These are phyloP conservation scores for Nemania serpens DNA, from an alignment of 2,329 filamentous ascomycete genomes.

Conservation along the genomic window DNA sequence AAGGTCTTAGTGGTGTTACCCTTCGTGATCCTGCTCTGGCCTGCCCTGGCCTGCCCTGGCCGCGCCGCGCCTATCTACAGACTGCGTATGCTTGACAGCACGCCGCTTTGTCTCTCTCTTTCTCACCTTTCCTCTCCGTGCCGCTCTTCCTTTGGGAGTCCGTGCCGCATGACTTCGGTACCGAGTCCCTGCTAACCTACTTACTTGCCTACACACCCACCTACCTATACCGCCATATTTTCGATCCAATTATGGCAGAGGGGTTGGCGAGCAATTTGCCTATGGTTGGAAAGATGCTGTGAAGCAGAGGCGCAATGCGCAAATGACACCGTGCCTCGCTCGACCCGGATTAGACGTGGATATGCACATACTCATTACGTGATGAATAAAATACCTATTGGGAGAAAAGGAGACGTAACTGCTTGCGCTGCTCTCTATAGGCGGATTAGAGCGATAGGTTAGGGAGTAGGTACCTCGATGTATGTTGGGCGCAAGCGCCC, in stretches of 20 bases:
- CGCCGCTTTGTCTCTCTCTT: neutral
- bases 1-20: conserved; percentile 4
- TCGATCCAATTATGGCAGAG: conserved; percentile 17
- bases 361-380: neutral
- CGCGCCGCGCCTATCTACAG: neutral
- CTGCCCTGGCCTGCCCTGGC: conserved; percentile 1
- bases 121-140: neutral
- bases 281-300: neutral
- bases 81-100: neutral
- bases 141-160: neutral
- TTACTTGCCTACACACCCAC: too few relatives aligned
- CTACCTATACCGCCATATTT: conserved; percentile 9
- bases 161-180: conserved; percentile 21
- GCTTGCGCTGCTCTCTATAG: too few relatives aligned
- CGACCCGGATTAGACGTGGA: neutral
- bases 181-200: conserved; percentile 4
- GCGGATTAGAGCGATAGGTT: too few relatives aligned
- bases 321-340: conserved; percentile 18
- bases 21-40: conserved; percentile 22
- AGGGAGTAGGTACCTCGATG: neutral
- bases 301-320: neutral
- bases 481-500: neutral
- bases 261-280: neutral
- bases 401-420: too few relatives aligned
- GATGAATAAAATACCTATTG: too few relatives aligned